A percentile compares a stretch with the other conserved stretches of the same genome.
phyloP scores from a whole-genome alignment of 2,329 filamentous ascomycete species.

The Verticillium alfalfae region DNA sequence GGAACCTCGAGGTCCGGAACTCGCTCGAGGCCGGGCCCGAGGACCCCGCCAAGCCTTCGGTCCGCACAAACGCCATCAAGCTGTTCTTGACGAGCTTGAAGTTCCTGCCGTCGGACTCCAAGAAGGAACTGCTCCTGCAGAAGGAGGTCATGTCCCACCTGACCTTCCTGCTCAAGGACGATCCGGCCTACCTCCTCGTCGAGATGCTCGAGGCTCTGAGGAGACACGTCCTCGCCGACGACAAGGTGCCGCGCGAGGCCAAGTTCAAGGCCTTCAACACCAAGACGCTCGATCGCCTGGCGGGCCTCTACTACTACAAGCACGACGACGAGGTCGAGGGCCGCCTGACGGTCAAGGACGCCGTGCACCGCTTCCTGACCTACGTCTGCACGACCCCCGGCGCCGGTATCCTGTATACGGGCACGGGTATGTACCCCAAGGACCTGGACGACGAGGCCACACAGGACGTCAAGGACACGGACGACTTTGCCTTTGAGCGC shows the following conservation, averaged over 20 bases:
- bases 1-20: conserved; percentile 71
- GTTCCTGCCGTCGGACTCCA: conserved; percentile 70
- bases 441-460: conserved; percentile 49
- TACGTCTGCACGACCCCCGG: conserved; percentile 67
- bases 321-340: conserved; percentile 36
- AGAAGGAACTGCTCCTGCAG: conserved; percentile 75
- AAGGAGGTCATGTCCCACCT: conserved; percentile 78
- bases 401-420: conserved; percentile 69
- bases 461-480: conserved; percentile 30
- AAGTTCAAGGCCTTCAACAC: conserved; percentile 76
- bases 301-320: conserved; percentile 63
- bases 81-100: conserved; percentile 77
- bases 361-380: conserved; percentile 70
- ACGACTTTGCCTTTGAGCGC: conserved; percentile 62
- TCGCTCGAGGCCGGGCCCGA: conserved; percentile 48
- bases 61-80: conserved; percentile 76
- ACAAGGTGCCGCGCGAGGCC: conserved; percentile 62
- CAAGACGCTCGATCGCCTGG: conserved; percentile 65
- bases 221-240: conserved; percentile 67
- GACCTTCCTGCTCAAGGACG: conserved; percentile 71
- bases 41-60: conserved; percentile 65
- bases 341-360: conserved; percentile 51
- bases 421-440: conserved; percentile 80
- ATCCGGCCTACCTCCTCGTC: conserved; percentile 67
- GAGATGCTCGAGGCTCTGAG: conserved; percentile 71